Conservation (phyloP, 352 stramenopile genomes). For the Pythium folliculosum region DNA sequence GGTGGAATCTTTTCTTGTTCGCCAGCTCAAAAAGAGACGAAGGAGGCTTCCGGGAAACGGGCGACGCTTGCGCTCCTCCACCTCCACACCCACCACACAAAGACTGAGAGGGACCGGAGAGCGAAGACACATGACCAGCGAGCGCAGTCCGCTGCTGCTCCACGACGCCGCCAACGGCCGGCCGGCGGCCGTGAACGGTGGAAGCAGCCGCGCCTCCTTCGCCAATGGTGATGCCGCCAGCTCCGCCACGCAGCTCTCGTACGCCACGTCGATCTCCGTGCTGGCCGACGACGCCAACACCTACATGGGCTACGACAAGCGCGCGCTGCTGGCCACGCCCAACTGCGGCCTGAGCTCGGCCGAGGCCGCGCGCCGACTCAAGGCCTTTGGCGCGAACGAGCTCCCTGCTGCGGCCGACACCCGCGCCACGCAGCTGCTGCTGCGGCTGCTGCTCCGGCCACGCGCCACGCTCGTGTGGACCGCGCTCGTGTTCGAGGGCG, state of each 20-base stretch:
- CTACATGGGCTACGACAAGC: conserved; percentile 85
- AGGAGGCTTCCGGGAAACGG: too few species aligned
- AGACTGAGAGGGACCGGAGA: too few species aligned
- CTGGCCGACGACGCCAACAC: conserved; percentile 42
- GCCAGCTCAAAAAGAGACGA: background rate
- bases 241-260: conserved; percentile 2
- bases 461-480: conserved; percentile 94
- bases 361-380: conserved; percentile 73
- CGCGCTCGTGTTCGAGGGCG: conserved; percentile 81
- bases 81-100: too few species aligned
- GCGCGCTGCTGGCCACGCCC: conserved; percentile 63
- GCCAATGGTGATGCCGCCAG: conserved; percentile 15
- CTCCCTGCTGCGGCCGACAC: conserved; percentile 31
- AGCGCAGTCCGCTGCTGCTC: conserved; percentile 16
- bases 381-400: conserved; percentile 90
- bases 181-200: background rate
- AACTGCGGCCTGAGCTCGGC: conserved; percentile 77
- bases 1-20: background rate
- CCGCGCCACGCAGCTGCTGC: conserved; percentile 45
- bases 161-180: conserved; percentile 8
- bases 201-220: background rate
- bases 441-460: conserved; percentile 69
- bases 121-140: background rate
- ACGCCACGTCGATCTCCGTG: conserved; percentile 14
- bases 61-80: background rate